phyloP scores from a whole-genome alignment of 2,329 filamentous ascomycete species.

The Colletotrichum somersetense region DNA sequence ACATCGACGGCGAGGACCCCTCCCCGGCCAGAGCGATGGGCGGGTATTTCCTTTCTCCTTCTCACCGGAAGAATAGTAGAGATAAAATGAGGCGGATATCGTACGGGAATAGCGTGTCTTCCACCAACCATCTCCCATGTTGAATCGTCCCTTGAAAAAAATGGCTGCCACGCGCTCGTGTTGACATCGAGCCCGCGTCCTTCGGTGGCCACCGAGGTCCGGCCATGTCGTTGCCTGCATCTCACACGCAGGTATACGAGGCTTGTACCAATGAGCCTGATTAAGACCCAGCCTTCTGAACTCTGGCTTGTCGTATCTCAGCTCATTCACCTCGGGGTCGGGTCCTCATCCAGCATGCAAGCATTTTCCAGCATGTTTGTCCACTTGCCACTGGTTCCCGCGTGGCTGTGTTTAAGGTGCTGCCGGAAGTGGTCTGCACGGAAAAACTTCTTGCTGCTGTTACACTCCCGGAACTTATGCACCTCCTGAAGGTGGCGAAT shows the following conservation, averaged over 20 bases:
- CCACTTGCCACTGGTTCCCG: constrained; percentile 97
- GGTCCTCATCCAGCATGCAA: constrained; percentile 92
- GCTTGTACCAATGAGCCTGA: background rate
- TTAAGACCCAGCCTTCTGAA: too few species aligned
- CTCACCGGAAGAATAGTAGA: constrained; percentile 1
- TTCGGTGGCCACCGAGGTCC: background rate
- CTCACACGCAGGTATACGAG: background rate
- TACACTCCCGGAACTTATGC: constrained; percentile 98
- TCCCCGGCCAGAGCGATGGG: constrained; percentile 4
- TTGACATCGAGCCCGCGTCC: background rate
- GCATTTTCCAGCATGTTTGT: constrained; percentile 97
- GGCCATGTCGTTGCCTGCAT: background rate
- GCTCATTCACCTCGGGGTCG: constrained; percentile 55
- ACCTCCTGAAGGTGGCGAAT: constrained; percentile 89
- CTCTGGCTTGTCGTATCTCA: too few species aligned
- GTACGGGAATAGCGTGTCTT: background rate
- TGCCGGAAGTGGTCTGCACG: constrained; percentile 98
- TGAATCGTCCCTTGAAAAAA: background rate
- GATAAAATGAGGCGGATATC: background rate
- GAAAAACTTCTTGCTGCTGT: constrained; percentile 98
- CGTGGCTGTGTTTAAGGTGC: constrained; percentile 97
- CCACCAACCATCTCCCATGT: background rate
- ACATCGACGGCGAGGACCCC: background rate
- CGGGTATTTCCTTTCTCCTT: constrained; percentile 18
- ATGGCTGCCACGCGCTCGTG: background rate